These are phyloP conservation scores for Yamadazyma sp. DNA, from an alignment of 1,139 yeast species.

Conservation along the genomic window DNA sequence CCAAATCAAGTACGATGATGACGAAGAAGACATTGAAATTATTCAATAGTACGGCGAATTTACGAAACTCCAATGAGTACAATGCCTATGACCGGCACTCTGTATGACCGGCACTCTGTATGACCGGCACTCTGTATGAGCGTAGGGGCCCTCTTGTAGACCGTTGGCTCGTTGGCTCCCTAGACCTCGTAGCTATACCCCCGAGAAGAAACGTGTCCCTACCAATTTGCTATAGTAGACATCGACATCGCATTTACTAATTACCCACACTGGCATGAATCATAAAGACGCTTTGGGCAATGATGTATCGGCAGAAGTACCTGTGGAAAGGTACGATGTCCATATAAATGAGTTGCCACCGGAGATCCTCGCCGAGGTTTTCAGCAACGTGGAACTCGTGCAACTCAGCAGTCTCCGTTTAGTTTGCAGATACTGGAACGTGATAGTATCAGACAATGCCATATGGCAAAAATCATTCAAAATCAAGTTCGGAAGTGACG, in stretches of 20 bases:
- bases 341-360: slow-evolving; percentile 47
- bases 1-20: slow-evolving; percentile 31
- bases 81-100: too few species aligned
- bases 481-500: slow-evolving; percentile 40
- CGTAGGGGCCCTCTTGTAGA: too few species aligned
- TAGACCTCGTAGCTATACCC: too few species aligned
- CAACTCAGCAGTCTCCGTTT: slow-evolving; percentile 50
- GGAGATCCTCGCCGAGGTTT: slow-evolving; percentile 57
- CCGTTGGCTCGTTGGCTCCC: too few species aligned
- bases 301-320: slow-evolving; percentile 6
- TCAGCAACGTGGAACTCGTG: slow-evolving; percentile 56
- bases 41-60: too few species aligned
- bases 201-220: not conserved
- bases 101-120: too few species aligned
- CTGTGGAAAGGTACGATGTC: not conserved
- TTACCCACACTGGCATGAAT: not conserved
- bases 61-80: too few species aligned
- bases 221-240: not conserved
- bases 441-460: slow-evolving; percentile 53
- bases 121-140: too few species aligned
- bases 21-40: slow-evolving; percentile 21
- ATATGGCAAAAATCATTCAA: slow-evolving; percentile 63
- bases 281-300: slow-evolving; percentile 15
- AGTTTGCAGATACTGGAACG: slow-evolving; percentile 56
- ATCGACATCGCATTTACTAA: not conserved